Base-by-base conservation (phyloP, 768 basidiomycete species). In the Kwoniella shandongensis region DNA sequence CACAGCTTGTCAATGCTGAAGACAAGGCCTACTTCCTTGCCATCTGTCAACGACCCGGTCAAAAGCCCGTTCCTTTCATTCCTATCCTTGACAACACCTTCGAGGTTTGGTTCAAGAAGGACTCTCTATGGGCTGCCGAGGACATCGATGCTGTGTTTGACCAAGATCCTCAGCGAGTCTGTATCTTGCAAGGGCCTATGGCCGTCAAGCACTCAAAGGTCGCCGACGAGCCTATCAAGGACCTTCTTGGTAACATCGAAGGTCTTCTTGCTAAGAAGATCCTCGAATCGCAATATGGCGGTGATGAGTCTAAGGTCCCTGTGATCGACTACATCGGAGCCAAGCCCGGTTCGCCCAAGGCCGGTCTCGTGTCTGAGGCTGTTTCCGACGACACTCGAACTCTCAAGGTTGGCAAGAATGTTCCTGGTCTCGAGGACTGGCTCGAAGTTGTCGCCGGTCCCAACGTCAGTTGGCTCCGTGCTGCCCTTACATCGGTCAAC, bases 61-160 rank as follows among this genome's bases (percentile, higher is more conserved):
- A 99, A 81, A 99, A 98, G 79, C 96, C 96, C 1, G 94, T 87
- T 6, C 96, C 96, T 0, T 99, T 97, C 81, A 96, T 99, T 66
- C 93, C 94, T 3, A 86, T 99, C 27, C 83, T 98, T 49, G 93
- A 97, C 74, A 85, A 86, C 20, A 85, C 79, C 65, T 98, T 98
- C 72, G 91, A 93, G 75, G 92, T 98, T 49, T 99, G 96, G 96
- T 98, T 99, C 81, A 98, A 99, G 83, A 99, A 99, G 87, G 94
- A 97, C 76, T 98, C 94, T 6, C 84, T 98, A 11, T 97, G 94
- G 93, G 88, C 89, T 38, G 89, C 91, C 2, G 94, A 97, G 77
- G 96, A 99, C 75, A 92, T 97, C 63, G 96, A 98, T 60, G 94
- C 93, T 13, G 92, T 99, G 39, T 96, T 98, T 72, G 96, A 98